These are phyloP conservation scores for Flagelloscypha sp. DNA, from an alignment of 768 basidiomycete genomes.

Conservation along the genomic window DNA sequence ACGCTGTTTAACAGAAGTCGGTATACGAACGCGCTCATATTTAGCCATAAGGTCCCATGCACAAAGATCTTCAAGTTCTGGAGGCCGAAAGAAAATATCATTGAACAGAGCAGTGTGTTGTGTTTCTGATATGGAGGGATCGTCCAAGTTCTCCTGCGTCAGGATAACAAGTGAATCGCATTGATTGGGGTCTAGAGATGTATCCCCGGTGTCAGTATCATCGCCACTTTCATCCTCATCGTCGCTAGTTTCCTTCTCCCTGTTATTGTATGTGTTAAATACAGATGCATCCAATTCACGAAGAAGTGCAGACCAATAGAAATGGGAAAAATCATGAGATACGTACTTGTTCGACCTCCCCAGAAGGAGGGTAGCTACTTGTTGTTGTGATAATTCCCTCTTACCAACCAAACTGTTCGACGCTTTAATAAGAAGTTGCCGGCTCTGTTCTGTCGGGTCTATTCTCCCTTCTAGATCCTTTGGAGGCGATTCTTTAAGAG, in stretches of 20 bases:
- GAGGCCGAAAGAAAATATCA: slow-evolving; percentile 7
- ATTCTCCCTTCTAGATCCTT: slow-evolving; percentile 8
- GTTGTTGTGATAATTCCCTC: slow-evolving; percentile 8
- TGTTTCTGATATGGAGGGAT: no score
- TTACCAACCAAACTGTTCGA: slow-evolving; percentile 6
- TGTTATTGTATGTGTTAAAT: no score
- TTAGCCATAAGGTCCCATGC: slow-evolving; percentile 8
- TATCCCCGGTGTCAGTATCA: no score
- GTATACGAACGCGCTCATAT: slow-evolving; percentile 3
- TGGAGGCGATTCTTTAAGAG: slow-evolving; percentile 7
- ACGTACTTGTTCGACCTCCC: slow-evolving; percentile 4
- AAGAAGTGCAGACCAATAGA: slow-evolving; percentile 8
- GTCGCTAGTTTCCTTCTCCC: no score
- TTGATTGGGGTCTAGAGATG: no score
- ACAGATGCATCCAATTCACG: slow-evolving; percentile 4
- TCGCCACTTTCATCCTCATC: no score
- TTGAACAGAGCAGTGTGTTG: slow-evolving; percentile 7
- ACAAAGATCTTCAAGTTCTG: slow-evolving; percentile 1
- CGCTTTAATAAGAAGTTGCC: slow-evolving; percentile 7
- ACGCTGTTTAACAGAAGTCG: slow-evolving; percentile 2
- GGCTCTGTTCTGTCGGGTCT: no score
- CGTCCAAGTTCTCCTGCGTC: no score
- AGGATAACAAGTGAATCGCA: no score
- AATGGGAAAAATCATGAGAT: slow-evolving; percentile 3
- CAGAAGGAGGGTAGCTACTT: slow-evolving; percentile 3